Conservation (phyloP, 2,329 filamentous ascomycete species). For the Atkinsonella texensis region DNA sequence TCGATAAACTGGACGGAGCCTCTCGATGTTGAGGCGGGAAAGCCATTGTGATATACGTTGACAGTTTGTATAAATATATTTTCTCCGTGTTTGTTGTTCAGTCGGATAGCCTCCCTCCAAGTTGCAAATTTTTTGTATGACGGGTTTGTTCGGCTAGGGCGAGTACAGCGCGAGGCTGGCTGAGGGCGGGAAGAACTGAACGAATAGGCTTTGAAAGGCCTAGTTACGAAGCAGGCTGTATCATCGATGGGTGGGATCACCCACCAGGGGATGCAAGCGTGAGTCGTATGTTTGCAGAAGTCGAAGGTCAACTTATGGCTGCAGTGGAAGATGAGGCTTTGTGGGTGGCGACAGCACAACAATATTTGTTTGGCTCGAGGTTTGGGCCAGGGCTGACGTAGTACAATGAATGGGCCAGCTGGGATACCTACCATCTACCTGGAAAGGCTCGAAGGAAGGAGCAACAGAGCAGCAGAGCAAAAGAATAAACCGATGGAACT, state of each 20-base stretch:
- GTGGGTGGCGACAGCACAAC: constrained; percentile 2
- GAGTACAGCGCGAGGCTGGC: constrained; percentile 3
- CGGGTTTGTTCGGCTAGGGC: neutral
- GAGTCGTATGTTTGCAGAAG: constrained; percentile 2
- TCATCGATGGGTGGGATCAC: constrained; percentile 2
- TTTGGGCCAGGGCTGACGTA: constrained; percentile 1
- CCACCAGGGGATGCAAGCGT: neutral
- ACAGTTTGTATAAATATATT: neutral
- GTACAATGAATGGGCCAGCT: neutral
- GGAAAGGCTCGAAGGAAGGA: neutral
- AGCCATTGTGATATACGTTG: constrained; percentile 17
- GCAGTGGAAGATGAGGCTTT: constrained; percentile 2
- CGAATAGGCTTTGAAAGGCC: constrained; percentile 2
- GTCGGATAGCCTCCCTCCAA: neutral
- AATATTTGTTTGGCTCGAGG: constrained; percentile 2
- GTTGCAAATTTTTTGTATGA: neutral
- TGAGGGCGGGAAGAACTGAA: neutral
- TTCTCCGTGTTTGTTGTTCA: neutral
- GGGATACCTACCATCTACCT: neutral
- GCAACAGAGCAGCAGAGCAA: neutral
- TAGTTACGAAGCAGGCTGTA: neutral
- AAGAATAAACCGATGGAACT: neutral
- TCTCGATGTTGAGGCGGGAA: constrained; percentile 25
- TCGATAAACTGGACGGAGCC: constrained; percentile 22
- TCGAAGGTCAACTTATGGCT: constrained; percentile 1